A percentile compares a stretch with the other conserved stretches of the same genome.
These are phyloP conservation scores for Petrea volubilis DNA, from an alignment of 257 asterid genomes.

Conservation along the genomic window DNA sequence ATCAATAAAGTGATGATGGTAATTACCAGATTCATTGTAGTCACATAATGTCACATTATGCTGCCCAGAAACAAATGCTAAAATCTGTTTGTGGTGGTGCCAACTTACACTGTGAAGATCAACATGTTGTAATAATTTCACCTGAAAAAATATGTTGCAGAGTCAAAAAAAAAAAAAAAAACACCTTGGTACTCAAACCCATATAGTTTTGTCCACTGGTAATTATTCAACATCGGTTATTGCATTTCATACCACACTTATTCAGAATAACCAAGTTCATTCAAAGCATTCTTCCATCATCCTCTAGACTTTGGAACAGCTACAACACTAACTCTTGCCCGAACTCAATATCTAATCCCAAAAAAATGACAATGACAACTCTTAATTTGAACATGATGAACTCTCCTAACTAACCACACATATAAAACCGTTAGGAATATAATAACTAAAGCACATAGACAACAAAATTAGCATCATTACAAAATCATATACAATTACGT, in stretches of 20 bases:
- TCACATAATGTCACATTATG: slow-evolving; percentile 78
- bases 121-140: slow-evolving; percentile 57
- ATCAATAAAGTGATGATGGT: slow-evolving; percentile 19
- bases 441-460: not conserved
- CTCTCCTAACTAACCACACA: not conserved
- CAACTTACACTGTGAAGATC: slow-evolving; percentile 79
- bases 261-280: not conserved
- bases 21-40: slow-evolving; percentile 79
- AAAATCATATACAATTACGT: slow-evolving; percentile 40
- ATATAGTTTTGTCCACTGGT: slow-evolving; percentile 3
- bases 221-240: not conserved
- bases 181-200: not conserved
- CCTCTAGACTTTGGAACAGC: not conserved
- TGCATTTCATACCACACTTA: slow-evolving; percentile 3
- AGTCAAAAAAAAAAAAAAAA: no score
- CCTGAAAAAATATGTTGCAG: slow-evolving; percentile 43
- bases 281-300: not conserved
- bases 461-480: no score
- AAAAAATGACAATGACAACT: not conserved
- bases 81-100: slow-evolving; percentile 74
- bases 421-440: not conserved
- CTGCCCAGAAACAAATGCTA: slow-evolving; percentile 83
- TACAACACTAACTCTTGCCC: slow-evolving; percentile 7
- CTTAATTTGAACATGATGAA: not conserved
- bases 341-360: not conserved